Conservation (phyloP, 208 protist species). For the Acanthamoeba sp. region DNA sequence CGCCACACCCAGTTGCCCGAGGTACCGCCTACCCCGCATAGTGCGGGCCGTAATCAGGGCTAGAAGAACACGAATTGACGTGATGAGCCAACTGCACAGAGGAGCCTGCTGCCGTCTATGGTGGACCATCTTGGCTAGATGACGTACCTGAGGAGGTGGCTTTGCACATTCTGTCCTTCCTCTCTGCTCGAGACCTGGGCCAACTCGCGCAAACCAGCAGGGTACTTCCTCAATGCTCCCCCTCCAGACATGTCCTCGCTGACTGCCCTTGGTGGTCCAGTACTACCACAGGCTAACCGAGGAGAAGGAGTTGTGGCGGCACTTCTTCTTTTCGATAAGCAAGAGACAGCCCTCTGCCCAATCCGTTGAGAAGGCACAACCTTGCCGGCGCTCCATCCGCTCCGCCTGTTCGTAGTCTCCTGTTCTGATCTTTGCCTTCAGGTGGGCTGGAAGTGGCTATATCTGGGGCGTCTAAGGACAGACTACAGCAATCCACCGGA, state of each 20-base stretch:
- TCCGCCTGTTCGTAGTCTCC: too few species aligned
- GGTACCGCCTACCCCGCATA: too few species aligned
- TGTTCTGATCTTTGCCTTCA: neutral
- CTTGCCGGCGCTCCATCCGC: neutral
- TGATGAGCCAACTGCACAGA: neutral
- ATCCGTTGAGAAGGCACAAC: neutral
- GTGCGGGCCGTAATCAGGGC: too few species aligned
- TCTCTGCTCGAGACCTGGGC: slow-evolving; percentile 20
- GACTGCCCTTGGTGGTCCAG: neutral
- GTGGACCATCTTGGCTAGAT: neutral
- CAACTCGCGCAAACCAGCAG: slow-evolving; percentile 15
- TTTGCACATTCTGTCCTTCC: slow-evolving; percentile 26
- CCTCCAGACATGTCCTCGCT: neutral
- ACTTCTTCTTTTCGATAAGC: slow-evolving; percentile 18
- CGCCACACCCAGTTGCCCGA: too few species aligned
- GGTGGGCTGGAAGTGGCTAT: slow-evolving; percentile 52
- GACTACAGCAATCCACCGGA: slow-evolving; percentile 11
- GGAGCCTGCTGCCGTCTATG: too few species aligned
- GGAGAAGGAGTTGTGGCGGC: slow-evolving; percentile 28
- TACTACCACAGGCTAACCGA: slow-evolving; percentile 28
- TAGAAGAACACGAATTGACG: neutral
- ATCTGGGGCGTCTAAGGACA: neutral
- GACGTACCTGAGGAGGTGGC: slow-evolving; percentile 10
- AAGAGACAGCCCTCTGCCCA: neutral
- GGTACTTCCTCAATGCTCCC: neutral